Conservation (phyloP, 129 eudicot species). For the Smallanthus sonchifolius region DNA sequence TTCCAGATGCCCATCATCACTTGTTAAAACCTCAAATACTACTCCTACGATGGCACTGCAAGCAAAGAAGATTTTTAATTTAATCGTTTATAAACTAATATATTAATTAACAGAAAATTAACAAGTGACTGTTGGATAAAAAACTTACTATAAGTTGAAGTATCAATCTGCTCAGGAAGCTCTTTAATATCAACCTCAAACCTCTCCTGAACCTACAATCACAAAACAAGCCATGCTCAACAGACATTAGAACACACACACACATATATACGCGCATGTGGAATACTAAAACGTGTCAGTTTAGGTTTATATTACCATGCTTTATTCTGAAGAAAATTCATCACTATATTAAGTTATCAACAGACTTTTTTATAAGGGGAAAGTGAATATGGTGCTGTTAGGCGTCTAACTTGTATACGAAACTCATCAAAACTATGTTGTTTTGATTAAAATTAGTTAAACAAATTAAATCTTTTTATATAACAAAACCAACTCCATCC, state of each 20-base stretch:
- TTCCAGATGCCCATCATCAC: constrained; percentile 4
- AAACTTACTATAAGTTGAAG: constrained; percentile 82
- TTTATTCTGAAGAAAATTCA: too few species aligned
- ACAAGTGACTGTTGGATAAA: neutral
- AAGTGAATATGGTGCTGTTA: too few species aligned
- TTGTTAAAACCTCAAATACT: constrained; percentile 1
- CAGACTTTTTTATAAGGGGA: too few species aligned
- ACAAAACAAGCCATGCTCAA: constrained; percentile 10
- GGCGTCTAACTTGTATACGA: too few species aligned
- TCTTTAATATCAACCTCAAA: constrained; percentile 95
- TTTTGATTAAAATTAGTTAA: too few species aligned
- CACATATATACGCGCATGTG: too few species aligned
- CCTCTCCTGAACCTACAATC: constrained; percentile 90
- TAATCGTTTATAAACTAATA: neutral
- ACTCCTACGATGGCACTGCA: constrained; percentile 40
- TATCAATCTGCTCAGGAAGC: constrained; percentile 97
- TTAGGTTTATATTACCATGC: neutral
- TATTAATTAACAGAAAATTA: neutral
- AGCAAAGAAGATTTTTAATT: neutral
- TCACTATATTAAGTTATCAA: neutral
- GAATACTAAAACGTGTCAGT: neutral
- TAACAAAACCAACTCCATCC: too few species aligned
- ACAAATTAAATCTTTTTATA: too few species aligned
- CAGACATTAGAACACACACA: neutral
- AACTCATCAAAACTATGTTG: too few species aligned